A percentile compares a stretch with the other conserved stretches of the same genome.
These are phyloP conservation scores for Corrigiola litoralis DNA, from an alignment of 179 eudicot species.

Conservation along the genomic window DNA sequence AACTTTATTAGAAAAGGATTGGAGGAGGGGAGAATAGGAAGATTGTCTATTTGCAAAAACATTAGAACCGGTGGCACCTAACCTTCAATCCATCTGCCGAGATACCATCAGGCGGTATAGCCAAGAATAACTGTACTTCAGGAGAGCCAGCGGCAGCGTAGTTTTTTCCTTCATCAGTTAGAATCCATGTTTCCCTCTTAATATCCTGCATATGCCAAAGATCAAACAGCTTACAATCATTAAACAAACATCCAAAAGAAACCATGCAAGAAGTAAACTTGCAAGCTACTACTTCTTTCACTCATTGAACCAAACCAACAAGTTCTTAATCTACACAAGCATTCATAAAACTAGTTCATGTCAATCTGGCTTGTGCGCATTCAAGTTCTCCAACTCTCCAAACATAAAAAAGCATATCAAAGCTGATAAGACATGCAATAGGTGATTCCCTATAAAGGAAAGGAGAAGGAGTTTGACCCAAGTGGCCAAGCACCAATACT, in stretches of 20 bases:
- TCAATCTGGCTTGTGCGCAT: too few species aligned
- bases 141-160: constrained; percentile 86
- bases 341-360: too few species aligned
- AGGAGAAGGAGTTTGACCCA: too few species aligned
- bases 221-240: not conserved
- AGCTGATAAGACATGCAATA: too few species aligned
- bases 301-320: not conserved
- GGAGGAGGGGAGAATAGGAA: not conserved
- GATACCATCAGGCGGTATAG: constrained; percentile 82
- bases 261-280: not conserved
- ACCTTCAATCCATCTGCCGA: constrained; percentile 70
- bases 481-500: too few species aligned
- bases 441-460: too few species aligned
- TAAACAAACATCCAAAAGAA: not conserved
- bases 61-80: not conserved
- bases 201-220: constrained; percentile 59
- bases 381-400: too few species aligned
- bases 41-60: not conserved
- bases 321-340: not conserved
- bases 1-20: not conserved
- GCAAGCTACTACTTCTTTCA: not conserved
- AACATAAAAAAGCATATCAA: too few species aligned
- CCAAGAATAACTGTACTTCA: constrained; percentile 62
- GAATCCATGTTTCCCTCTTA: constrained; percentile 73
- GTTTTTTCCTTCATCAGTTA: constrained; percentile 69